Conservation (phyloP, 2,329 filamentous ascomycete species). For the Epichloe typhina region DNA sequence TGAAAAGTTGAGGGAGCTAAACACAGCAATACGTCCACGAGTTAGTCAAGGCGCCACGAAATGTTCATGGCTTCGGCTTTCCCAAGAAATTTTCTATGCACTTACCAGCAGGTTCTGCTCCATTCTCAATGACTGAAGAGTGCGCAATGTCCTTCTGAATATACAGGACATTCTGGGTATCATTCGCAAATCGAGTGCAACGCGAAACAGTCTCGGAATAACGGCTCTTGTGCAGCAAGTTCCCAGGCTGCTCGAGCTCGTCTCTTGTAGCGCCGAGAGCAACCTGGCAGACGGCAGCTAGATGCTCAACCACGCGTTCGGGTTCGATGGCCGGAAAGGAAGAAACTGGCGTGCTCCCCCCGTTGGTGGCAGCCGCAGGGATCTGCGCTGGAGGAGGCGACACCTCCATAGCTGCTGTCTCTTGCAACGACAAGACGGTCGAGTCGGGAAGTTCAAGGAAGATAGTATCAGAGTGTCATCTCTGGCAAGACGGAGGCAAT, state of each 20-base stretch:
- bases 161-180: slow-evolving; percentile 79
- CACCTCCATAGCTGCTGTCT: slow-evolving; percentile 36
- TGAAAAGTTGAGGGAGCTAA: slow-evolving; percentile 43
- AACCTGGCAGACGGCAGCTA: slow-evolving; percentile 56
- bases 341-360: slow-evolving; percentile 26
- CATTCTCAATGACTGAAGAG: slow-evolving; percentile 38
- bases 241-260: slow-evolving; percentile 71
- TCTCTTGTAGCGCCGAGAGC: slow-evolving; percentile 61
- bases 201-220: slow-evolving; percentile 72
- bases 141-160: slow-evolving; percentile 68
- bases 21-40: slow-evolving; percentile 5
- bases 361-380: slow-evolving; percentile 26
- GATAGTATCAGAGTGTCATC: slow-evolving; percentile 1
- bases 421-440: slow-evolving; percentile 1
- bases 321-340: slow-evolving; percentile 50
- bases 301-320: slow-evolving; percentile 56
- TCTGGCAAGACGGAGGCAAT: not conserved
- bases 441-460: not conserved
- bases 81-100: not conserved
- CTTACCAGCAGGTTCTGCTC: slow-evolving; percentile 31
- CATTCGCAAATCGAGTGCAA: slow-evolving; percentile 79
- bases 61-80: not conserved
- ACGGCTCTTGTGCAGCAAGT: slow-evolving; percentile 61
- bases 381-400: slow-evolving; percentile 31
- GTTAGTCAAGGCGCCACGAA: not conserved